Percentiles rank a stretch among this genome's conserved stretches.
Conservation (phyloP, 352 stramenopile species). For the Pelagophyceae sp. region DNA sequence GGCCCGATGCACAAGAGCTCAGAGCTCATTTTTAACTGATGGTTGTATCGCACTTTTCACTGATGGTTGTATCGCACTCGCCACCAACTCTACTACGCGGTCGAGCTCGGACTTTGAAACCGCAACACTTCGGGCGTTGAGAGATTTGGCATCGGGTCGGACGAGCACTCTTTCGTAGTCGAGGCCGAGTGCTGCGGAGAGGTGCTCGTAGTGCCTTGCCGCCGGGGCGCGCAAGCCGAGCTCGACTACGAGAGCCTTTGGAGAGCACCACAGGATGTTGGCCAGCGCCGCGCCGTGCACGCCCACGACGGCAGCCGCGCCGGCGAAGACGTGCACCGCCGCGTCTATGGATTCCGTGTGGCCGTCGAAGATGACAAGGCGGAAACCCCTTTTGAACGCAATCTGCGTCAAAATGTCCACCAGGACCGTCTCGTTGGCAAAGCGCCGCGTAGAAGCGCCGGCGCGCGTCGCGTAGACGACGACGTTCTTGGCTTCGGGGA, state of each 20-base stretch:
- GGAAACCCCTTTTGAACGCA: no score
- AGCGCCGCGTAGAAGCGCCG: background rate
- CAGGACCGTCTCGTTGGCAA: background rate
- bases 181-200: conserved; percentile 26
- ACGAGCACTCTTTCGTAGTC: conserved; percentile 28
- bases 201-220: conserved; percentile 29
- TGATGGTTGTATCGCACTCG: no score
- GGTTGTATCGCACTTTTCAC: no score
- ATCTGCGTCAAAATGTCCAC: no score
- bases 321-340: conserved; percentile 26
- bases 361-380: background rate
- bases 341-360: conserved; percentile 10
- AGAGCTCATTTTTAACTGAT: no score
- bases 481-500: background rate
- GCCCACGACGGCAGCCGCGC: conserved; percentile 27
- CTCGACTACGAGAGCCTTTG: conserved; percentile 28
- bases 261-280: conserved; percentile 29
- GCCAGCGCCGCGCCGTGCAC: conserved; percentile 30
- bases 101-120: no score
- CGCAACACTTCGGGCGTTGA: background rate
- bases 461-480: background rate
- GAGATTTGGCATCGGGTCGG: background rate
- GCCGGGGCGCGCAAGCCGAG: conserved; percentile 25
- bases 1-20: no score
- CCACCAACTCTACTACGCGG: no score